Base-by-base conservation (phyloP, 306 rosid genomes). In the Luffa acutangula region DNA sequence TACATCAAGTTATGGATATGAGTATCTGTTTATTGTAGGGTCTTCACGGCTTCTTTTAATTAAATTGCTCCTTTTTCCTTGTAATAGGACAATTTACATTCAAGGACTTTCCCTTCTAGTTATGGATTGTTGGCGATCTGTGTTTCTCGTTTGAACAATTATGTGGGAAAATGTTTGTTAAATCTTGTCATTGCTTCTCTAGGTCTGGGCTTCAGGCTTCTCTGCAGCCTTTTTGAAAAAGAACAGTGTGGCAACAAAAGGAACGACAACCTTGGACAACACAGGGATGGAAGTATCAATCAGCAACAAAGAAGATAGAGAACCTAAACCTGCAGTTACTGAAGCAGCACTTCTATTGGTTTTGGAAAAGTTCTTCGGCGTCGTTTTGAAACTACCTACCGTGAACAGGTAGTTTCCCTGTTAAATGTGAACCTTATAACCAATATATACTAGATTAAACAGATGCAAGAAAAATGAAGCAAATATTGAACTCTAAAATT, bases 201-300 rank as follows among this genome's bases (percentile, higher is more conserved):
- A 96, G 99, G 97, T 96, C 42, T 96, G 97, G 97, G 99, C 99
- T 64, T 96, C 97, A 49, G 99, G 99, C 80, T 96, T 96, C 92
- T 91, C 98, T 65, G 97, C 99, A 78, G 98, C 99, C 3, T 89
- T 96, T 78, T 87, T 96, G 58, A 96, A 96, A 86, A 96, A 93
- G 88, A 89, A 63, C 33, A 96, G 99, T 66, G 86, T 91, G 25
- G 96, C 97, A 77, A 88, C 98, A 54, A 93, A 90, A 83, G 94
- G 98, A 76, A 76, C 73, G 54, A 51, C 48, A 6, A 70, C 82
- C 79, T 73, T 87, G 2, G 80, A 82, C 74, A 88, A 84, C 48
- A 80, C 84, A 17, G 87, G 84, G 67, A 87, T 82, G 67, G 84
- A 85, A 54, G 88, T 84, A 77, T 81, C 88, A 78, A 78, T 74